Evolutionary conservation across 805 yeast species (phyloP).

Genomic region (Debaryomyces castellii): DNA sequence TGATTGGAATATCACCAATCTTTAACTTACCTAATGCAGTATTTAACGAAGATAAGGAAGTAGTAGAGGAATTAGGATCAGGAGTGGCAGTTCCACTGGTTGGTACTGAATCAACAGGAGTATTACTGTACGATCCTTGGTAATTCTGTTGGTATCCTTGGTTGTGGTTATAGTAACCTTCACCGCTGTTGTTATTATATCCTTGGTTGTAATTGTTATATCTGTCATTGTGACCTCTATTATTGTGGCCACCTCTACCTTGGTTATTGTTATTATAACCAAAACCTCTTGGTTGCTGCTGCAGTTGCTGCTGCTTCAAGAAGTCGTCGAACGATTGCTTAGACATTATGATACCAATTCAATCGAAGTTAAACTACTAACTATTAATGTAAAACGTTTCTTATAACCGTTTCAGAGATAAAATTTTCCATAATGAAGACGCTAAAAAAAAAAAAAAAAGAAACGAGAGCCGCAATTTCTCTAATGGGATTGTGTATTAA

Average conservation of each 20-base stretch:
- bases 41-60: constrained; percentile 71
- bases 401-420: background rate
- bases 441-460: background rate
- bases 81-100: constrained; percentile 38
- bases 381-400: background rate
- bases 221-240: constrained; percentile 4
- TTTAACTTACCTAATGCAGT: constrained; percentile 62
- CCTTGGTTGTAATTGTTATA: constrained; percentile 2
- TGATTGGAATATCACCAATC: constrained; percentile 63
- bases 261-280: constrained; percentile 16
- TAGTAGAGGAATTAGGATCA: constrained; percentile 50
- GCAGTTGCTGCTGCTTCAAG: constrained; percentile 43
- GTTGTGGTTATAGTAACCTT: background rate
- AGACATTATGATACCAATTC: constrained; percentile 17
- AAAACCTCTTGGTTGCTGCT: constrained; percentile 32
- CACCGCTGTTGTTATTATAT: background rate
- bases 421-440: background rate
- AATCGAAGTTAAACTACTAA: background rate
- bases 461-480: constrained; percentile 1
- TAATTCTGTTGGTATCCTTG: constrained; percentile 2
- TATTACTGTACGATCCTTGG: constrained; percentile 10
- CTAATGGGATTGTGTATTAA: background rate
- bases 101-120: constrained; percentile 30
- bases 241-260: constrained; percentile 3
- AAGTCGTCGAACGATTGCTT: constrained; percentile 52